Evolutionary conservation across 805 yeast species (phyloP).

Genomic region (Scheffersomyces coipomensis): DNA sequence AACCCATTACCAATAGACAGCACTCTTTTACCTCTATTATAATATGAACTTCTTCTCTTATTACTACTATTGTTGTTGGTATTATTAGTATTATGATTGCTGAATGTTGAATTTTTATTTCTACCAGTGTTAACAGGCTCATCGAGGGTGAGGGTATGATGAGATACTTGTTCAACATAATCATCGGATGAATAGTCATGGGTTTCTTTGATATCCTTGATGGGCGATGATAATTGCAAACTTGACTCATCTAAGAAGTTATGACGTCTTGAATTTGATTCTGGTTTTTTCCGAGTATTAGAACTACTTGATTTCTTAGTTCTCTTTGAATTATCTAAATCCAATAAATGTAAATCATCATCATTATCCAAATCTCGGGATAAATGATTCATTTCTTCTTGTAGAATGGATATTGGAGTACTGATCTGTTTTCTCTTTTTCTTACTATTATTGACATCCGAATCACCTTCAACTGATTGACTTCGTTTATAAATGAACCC

Average conservation of each 20-base stretch:
- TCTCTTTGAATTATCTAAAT: slow-evolving; percentile 6
- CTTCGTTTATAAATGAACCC: slow-evolving; percentile 31
- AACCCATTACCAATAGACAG: slow-evolving; percentile 77
- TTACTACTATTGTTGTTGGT: slow-evolving; percentile 11
- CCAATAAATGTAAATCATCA: slow-evolving; percentile 11
- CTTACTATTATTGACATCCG: slow-evolving; percentile 1
- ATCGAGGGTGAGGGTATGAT: slow-evolving; percentile 19
- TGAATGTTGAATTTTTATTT: slow-evolving; percentile 2
- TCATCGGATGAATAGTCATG: slow-evolving; percentile 14
- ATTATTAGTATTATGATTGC: too few relatives aligned
- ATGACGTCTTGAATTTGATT: slow-evolving; percentile 9
- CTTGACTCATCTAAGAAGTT: slow-evolving; percentile 4
- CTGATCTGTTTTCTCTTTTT: slow-evolving; percentile 12
- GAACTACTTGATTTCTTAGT: neutral
- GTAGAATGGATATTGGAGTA: slow-evolving; percentile 23
- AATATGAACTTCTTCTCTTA: slow-evolving; percentile 49
- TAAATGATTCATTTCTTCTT: slow-evolving; percentile 15
- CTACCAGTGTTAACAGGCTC: slow-evolving; percentile 4
- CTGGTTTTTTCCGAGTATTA: slow-evolving; percentile 6
- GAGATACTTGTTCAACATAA: slow-evolving; percentile 30
- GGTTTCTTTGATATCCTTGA: slow-evolving; percentile 1
- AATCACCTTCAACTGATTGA: slow-evolving; percentile 6
- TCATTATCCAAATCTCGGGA: slow-evolving; percentile 8
- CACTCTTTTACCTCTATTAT: slow-evolving; percentile 66
- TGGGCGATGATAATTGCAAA: slow-evolving; percentile 8